These are phyloP conservation scores for Chalciporus pseudorubinellus DNA, from an alignment of 768 basidiomycete genomes.

Conservation along the genomic window DNA sequence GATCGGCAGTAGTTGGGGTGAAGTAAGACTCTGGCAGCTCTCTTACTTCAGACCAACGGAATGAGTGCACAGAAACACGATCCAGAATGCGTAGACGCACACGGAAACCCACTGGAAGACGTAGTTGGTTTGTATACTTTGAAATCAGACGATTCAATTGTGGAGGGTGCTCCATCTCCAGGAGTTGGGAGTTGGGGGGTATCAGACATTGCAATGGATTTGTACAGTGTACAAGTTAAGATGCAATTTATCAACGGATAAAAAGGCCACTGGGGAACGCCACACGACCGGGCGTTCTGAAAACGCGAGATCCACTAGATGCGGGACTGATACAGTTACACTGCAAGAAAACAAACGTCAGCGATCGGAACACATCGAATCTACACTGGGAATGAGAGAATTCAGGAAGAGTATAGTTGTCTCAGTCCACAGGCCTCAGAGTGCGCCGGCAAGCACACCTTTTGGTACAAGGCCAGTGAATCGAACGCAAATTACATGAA, in stretches of 20 bases:
- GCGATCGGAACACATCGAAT: neutral
- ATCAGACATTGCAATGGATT: conserved; percentile 26
- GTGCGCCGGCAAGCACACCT: conserved; percentile 71
- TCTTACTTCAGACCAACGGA: conserved; percentile 30
- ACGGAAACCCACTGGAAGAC: conserved; percentile 24
- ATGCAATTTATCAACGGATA: conserved; percentile 16
- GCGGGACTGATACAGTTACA: neutral
- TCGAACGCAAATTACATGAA: conserved; percentile 92
- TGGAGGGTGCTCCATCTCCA: neutral
- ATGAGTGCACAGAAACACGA: conserved; percentile 5
- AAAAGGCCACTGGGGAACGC: conserved; percentile 7
- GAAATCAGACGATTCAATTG: conserved; percentile 30
- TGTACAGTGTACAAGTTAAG: conserved; percentile 14
- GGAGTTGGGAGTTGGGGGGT: conserved; percentile 8
- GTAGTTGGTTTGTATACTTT: conserved; percentile 49
- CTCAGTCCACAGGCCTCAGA: conserved; percentile 72
- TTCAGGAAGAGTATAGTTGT: conserved; percentile 58
- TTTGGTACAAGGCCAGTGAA: conserved; percentile 58
- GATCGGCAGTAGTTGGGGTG: conserved; percentile 65
- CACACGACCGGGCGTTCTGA: conserved; percentile 11
- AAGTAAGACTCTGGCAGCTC: conserved; percentile 74
- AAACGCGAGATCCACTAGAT: conserved; percentile 3
- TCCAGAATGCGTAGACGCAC: conserved; percentile 31
- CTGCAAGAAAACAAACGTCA: conserved; percentile 6
- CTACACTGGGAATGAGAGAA: neutral